A percentile compares a stretch with the other conserved stretches of the same genome.
Conservation (phyloP, 805 yeast species). For the Saturnispora diversa region DNA sequence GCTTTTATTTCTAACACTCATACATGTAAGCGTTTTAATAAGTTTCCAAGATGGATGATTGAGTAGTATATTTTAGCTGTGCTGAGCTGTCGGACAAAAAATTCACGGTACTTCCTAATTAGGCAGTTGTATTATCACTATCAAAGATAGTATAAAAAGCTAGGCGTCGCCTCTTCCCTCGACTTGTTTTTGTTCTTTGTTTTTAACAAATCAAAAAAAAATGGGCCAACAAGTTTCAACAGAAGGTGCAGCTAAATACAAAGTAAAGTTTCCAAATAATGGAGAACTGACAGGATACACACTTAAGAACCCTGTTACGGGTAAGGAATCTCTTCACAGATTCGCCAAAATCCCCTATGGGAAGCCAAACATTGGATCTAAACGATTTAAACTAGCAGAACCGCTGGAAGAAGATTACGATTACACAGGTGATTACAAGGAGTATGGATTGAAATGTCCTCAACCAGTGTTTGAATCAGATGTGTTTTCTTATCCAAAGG, state of each 20-base stretch:
- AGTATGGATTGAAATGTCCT: conserved; percentile 30
- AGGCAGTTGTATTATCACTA: too few relatives aligned
- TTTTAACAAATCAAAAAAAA: background rate
- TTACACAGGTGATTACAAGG: conserved; percentile 32
- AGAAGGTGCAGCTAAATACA: conserved; percentile 18
- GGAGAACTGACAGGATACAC: conserved; percentile 28
- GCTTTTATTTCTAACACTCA: too few relatives aligned
- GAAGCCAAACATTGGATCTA: conserved; percentile 19
- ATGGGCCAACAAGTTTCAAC: conserved; percentile 18
- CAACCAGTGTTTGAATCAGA: conserved; percentile 30
- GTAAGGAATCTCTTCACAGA: conserved; percentile 22
- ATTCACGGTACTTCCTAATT: too few relatives aligned
- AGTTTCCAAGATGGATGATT: too few relatives aligned
- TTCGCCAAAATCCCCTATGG: conserved; percentile 32
- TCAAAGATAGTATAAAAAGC: too few relatives aligned
- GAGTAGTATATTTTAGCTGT: too few relatives aligned
- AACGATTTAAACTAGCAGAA: conserved; percentile 27
- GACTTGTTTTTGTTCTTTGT: too few relatives aligned
- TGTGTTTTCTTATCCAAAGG: conserved; percentile 16
- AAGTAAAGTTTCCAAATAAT: conserved; percentile 19
- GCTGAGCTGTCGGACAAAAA: too few relatives aligned
- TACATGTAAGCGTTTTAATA: too few relatives aligned
- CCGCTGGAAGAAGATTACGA: conserved; percentile 29
- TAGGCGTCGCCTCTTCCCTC: background rate
- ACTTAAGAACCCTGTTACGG: conserved; percentile 12